Percentiles rank a stretch among this genome's conserved stretches.
Conservation (phyloP, 805 yeast species). For the Metschnikowia borealis region DNA sequence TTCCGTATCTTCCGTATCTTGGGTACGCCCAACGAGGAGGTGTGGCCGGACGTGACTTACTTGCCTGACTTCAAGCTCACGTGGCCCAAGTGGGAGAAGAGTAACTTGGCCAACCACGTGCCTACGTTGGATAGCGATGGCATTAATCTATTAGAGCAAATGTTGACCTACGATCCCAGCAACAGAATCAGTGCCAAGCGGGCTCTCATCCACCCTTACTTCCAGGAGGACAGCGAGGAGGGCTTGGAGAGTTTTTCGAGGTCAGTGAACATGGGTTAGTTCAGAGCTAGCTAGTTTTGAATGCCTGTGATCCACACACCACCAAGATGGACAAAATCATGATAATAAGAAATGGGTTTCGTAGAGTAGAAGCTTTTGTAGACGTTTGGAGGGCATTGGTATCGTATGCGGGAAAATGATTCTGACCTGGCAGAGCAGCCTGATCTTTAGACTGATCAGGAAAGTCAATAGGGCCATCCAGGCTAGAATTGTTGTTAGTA, state of each 20-base stretch:
- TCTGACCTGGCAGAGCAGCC: no score
- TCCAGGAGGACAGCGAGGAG: slow-evolving; percentile 48
- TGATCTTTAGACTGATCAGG: no score
- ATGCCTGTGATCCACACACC: neutral
- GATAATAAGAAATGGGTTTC: neutral
- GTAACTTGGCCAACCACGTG: slow-evolving; percentile 63
- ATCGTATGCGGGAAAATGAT: no score
- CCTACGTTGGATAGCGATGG: slow-evolving; percentile 83
- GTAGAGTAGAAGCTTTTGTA: neutral
- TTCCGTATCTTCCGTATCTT: slow-evolving; percentile 86
- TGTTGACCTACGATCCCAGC: slow-evolving; percentile 90
- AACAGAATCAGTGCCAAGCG: slow-evolving; percentile 90
- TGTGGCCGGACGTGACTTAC: slow-evolving; percentile 91
- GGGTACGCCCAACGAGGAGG: slow-evolving; percentile 91
- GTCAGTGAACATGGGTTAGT: slow-evolving; percentile 38
- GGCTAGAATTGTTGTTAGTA: no score
- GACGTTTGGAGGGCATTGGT: neutral
- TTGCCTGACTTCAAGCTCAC: slow-evolving; percentile 92
- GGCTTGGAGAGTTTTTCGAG: slow-evolving; percentile 30
- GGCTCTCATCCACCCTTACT: slow-evolving; percentile 86
- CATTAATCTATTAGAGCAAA: slow-evolving; percentile 70
- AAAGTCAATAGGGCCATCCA: no score
- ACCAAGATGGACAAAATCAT: slow-evolving; percentile 2
- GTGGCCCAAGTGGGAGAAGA: slow-evolving; percentile 85
- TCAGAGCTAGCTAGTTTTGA: neutral